A percentile compares a stretch with the other conserved stretches of the same genome.
Conservation (phyloP, 352 stramenopile species). For the Pythium coloratum region DNA sequence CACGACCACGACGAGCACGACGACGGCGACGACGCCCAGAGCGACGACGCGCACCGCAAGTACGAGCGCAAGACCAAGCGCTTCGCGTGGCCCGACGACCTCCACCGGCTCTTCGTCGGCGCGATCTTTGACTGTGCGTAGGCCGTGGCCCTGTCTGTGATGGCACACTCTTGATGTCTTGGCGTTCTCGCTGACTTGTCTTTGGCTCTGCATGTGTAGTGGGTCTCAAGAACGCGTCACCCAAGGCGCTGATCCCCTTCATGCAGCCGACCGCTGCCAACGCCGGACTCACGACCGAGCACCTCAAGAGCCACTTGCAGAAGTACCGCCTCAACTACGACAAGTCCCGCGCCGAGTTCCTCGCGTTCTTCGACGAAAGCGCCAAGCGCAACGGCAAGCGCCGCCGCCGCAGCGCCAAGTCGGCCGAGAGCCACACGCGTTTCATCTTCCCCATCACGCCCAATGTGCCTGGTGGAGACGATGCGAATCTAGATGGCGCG, state of each 20-base stretch:
- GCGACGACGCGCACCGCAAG: conserved; percentile 54
- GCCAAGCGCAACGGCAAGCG: conserved; percentile 69
- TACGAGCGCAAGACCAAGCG: conserved; percentile 89
- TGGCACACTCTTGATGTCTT: not conserved
- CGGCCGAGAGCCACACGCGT: conserved; percentile 19
- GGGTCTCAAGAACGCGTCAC: conserved; percentile 83
- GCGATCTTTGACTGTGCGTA: conserved; percentile 81
- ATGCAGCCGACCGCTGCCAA: conserved; percentile 48
- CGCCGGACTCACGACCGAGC: conserved; percentile 80
- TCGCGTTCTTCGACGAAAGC: conserved; percentile 81
- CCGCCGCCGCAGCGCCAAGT: conserved; percentile 32
- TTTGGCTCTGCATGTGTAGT: conserved; percentile 33
- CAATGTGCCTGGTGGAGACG: not conserved
- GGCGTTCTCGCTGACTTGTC: not conserved
- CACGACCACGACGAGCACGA: not conserved
- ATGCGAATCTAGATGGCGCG: not conserved
- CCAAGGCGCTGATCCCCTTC: conserved; percentile 72
- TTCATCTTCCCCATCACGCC: conserved; percentile 30
- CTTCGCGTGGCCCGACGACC: conserved; percentile 87
- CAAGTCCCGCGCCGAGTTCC: conserved; percentile 75
- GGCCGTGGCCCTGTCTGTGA: not conserved
- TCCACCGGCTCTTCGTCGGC: conserved; percentile 85
- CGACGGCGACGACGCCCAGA: not conserved
- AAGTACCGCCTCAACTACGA: conserved; percentile 90
- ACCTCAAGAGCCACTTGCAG: conserved; percentile 86